These are phyloP conservation scores for Trichoderma koningii DNA, from an alignment of 2,329 filamentous ascomycete genomes.

Conservation along the genomic window DNA sequence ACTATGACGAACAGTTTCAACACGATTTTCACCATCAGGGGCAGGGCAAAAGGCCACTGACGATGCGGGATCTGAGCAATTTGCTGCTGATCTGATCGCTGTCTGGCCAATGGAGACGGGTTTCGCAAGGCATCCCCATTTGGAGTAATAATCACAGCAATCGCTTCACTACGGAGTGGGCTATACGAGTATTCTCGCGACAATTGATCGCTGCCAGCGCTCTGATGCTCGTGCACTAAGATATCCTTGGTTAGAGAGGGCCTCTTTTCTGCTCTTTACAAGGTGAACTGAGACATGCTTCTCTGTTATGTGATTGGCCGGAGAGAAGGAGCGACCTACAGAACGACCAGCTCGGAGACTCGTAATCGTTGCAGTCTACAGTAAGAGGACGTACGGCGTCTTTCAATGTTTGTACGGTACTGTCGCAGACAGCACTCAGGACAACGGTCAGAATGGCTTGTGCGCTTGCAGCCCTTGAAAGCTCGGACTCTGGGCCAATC, in stretches of 20 bases:
- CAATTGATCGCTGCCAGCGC: not conserved
- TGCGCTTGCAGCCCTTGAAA: not conserved
- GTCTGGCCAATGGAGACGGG: not conserved
- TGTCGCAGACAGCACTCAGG: conserved; percentile 10
- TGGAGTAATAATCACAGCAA: not conserved
- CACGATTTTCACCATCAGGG: not conserved
- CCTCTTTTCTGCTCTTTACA: not conserved
- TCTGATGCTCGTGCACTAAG: conserved; percentile 16
- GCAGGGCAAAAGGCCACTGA: not conserved
- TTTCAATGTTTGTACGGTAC: not conserved
- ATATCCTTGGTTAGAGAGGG: not conserved
- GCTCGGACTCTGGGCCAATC: conserved; percentile 18
- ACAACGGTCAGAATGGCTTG: conserved; percentile 14
- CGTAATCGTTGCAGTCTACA: not conserved
- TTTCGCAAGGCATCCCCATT: conserved; percentile 18
- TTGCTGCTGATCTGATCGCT: not conserved
- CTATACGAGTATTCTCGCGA: not conserved
- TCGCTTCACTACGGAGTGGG: not conserved
- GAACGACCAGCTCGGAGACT: not conserved
- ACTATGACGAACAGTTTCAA: not conserved
- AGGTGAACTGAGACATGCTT: conserved; percentile 9
- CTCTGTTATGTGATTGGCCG: conserved; percentile 8
- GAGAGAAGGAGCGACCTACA: too few relatives aligned
- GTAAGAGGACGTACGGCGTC: too few relatives aligned
- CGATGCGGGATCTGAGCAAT: not conserved